Evolutionary conservation across 345 rosid species (phyloP), one percentile per base, ranked within the genome.

Genomic region (Orychophragmus violaceus): DNA sequence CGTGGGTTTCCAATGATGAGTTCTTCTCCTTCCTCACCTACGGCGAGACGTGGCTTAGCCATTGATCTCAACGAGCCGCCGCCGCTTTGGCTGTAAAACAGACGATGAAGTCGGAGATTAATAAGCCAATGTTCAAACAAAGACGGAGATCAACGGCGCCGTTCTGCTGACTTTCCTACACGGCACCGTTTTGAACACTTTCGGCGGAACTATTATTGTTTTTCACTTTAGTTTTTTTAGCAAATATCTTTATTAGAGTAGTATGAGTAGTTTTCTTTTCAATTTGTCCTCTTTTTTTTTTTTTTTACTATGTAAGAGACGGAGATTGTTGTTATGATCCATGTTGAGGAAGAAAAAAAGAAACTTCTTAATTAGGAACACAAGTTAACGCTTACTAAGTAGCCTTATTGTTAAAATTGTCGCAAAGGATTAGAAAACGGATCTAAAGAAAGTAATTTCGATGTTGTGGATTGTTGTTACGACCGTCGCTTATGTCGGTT

Each of bases 51-150:
- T 25, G 98, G 96, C 12, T 63, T 90, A 77, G 86, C 96, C 18
- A 85, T 93, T 28, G 98, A 90, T 67, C 84, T 93, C 77, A 93
- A 93, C 78, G 97, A 93, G 77, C 98, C 98, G 0, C 98, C 98
- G 28, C 98, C 97, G 6, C 46, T 85, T 72, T 87, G 97, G 96
- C 85, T 87, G 30, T 91, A 78, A 85, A 52, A 58, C 22, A 50
- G 11, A 46, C 72, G 23, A 70, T 51, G 10, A 18, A 27, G 21
- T 14, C 23, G 27, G 6, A 29, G 1, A 27, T 2, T 45, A 46
- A 57, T n/a, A n/a, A n/a, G n/a, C n/a, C n/a, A n/a, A n/a, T n/a
- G n/a, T n/a, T n/a, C n/a, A n/a, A n/a, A n/a, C n/a, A n/a, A n/a
- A 27, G 21, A 21, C 23, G 27, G 6, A 29, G 1, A 27, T 2